Conservation (phyloP, 306 rosid genomes). For the Ochetophila trinervis region DNA sequence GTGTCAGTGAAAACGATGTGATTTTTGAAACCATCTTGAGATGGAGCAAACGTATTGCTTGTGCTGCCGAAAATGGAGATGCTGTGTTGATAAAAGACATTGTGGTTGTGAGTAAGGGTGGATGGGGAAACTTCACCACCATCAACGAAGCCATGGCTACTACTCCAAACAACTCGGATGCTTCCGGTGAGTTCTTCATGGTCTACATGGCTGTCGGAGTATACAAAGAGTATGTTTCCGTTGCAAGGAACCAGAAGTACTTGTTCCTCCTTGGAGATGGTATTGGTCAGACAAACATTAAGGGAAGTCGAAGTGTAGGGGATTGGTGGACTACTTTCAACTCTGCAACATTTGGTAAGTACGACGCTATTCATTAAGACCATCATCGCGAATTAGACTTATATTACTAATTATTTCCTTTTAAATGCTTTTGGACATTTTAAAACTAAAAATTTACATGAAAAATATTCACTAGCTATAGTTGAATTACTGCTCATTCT, state of each 20-base stretch:
- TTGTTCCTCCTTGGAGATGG: conserved; percentile 78
- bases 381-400: no score
- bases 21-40: neutral
- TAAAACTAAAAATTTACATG: no score
- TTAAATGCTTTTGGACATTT: no score
- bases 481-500: no score
- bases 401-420: no score
- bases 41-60: no score
- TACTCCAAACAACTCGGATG: conserved; percentile 53
- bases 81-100: conserved; percentile 40
- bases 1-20: neutral
- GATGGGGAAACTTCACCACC: conserved; percentile 67
- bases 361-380: neutral
- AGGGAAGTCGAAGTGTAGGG: conserved; percentile 55
- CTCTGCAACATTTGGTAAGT: conserved; percentile 71
- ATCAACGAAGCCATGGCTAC: conserved; percentile 62
- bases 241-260: conserved; percentile 51
- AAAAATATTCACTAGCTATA: no score
- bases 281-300: conserved; percentile 61
- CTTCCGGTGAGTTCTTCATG: conserved; percentile 48
- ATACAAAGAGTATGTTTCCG: conserved; percentile 57
- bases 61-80: neutral
- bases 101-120: conserved; percentile 64
- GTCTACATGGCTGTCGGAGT: conserved; percentile 64
- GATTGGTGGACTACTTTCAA: conserved; percentile 77